Conservation (phyloP, 805 yeast species). For the Cyberlindnera misumaiensis region DNA sequence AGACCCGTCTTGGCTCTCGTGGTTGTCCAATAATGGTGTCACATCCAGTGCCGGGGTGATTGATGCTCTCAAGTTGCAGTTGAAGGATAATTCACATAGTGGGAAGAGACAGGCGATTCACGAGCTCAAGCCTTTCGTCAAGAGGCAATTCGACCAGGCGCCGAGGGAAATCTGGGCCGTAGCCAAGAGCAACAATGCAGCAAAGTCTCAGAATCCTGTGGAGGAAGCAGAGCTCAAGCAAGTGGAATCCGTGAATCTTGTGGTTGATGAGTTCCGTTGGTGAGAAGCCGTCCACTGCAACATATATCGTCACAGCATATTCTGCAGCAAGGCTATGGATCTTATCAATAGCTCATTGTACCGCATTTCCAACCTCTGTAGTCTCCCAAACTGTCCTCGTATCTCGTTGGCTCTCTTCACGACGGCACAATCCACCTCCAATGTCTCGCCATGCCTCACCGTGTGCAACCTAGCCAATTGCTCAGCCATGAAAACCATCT, state of each 20-base stretch:
- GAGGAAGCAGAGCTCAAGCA: no score
- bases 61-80: not conserved
- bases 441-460: not conserved
- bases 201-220: no score
- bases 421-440: not conserved
- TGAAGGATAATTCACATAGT: not conserved
- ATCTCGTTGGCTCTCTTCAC: not conserved
- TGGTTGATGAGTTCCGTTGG: no score
- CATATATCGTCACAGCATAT: slow-evolving; percentile 6
- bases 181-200: not conserved
- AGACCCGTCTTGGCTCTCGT: not conserved
- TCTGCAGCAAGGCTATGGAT: slow-evolving; percentile 18
- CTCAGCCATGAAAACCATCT: not conserved
- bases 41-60: not conserved
- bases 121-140: not conserved
- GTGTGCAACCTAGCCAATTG: not conserved
- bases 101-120: not conserved
- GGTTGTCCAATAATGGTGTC: not conserved
- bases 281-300: no score
- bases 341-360: slow-evolving; percentile 19
- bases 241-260: no score
- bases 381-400: not conserved
- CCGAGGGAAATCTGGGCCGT: not conserved
- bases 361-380: slow-evolving; percentile 11
- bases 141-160: not conserved